Conservation (phyloP, 768 basidiomycete species). For the Baorangia bicolor region DNA sequence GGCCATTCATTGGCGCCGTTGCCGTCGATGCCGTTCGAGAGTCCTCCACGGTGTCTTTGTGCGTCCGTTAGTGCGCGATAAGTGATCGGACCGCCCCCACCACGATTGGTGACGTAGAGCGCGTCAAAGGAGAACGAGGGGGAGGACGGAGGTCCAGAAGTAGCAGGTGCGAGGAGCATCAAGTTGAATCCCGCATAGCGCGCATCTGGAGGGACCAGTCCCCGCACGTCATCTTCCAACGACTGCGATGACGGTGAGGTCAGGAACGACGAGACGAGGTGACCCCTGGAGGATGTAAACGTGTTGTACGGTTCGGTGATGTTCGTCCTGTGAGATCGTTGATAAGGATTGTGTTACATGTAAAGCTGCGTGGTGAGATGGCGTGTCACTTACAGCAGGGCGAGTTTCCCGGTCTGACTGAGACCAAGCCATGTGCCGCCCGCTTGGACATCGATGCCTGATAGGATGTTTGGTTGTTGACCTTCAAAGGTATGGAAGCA, state of each 20-base stretch:
- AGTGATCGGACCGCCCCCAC: conserved; percentile 60
- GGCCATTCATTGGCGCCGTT: conserved; percentile 63
- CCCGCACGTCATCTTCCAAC: conserved; percentile 49
- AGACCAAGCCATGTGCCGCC: conserved; percentile 87
- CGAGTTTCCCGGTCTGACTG: conserved; percentile 61
- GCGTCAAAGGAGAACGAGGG: conserved; percentile 47
- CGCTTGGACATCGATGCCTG: conserved; percentile 68
- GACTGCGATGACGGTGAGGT: conserved; percentile 46
- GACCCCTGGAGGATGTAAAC: conserved; percentile 63
- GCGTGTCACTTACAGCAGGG: conserved; percentile 58
- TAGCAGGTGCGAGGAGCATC: conserved; percentile 51
- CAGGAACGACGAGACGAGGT: conserved; percentile 67
- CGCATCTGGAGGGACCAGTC: conserved; percentile 46
- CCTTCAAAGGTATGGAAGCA: conserved; percentile 63
- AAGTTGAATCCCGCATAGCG: conserved; percentile 82
- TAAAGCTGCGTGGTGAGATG: not conserved
- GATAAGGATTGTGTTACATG: no score
- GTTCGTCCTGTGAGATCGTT: conserved; percentile 61
- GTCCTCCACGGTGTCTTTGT: conserved; percentile 53
- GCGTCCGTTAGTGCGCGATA: conserved; percentile 49
- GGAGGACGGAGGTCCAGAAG: conserved; percentile 17
- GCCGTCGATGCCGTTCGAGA: conserved; percentile 80
- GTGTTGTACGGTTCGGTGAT: conserved; percentile 64
- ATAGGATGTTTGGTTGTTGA: conserved; percentile 48
- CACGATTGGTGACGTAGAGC: conserved; percentile 65